Evolutionary conservation across 2,329 filamentous ascomycete species (phyloP).

Genomic region (Myriangium duriaei): DNA sequence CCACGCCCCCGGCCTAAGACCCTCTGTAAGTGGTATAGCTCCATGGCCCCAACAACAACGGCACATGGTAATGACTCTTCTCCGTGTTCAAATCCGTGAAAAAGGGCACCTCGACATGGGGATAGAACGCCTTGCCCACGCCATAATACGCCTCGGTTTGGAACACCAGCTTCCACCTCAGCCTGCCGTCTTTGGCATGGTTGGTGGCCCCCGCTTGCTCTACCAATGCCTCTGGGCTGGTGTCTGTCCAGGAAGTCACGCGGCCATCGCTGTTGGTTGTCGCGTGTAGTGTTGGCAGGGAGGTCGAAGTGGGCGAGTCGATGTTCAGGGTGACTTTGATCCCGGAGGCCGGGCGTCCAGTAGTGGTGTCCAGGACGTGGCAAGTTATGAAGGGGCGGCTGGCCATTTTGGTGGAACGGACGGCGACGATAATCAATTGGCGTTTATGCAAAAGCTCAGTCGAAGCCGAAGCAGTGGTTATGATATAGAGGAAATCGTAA

Average conservation of each 20-base stretch:
- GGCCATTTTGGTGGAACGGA: too few relatives aligned
- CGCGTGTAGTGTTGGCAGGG: conserved; percentile 43
- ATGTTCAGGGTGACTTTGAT: conserved; percentile 55
- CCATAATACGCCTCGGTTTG: conserved; percentile 62
- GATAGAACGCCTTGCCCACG: conserved; percentile 43
- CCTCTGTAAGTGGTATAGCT: conserved; percentile 75
- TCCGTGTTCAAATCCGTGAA: conserved; percentile 29
- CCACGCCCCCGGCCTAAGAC: too few relatives aligned
- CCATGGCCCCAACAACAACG: conserved; percentile 62
- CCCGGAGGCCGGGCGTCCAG: conserved; percentile 53
- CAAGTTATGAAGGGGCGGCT: conserved; percentile 56
- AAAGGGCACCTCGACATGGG: conserved; percentile 44
- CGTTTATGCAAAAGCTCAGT: too few relatives aligned
- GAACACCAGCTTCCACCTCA: conserved; percentile 58
- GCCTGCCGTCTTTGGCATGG: conserved; percentile 26
- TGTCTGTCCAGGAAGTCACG: conserved; percentile 48
- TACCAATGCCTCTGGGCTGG: conserved; percentile 24
- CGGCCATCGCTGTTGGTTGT: conserved; percentile 66
- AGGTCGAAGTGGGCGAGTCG: conserved; percentile 20
- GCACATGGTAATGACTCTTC: conserved; percentile 64
- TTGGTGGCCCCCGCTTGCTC: neutral
- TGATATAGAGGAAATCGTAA: too few relatives aligned
- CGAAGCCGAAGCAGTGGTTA: too few relatives aligned
- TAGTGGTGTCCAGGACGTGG: conserved; percentile 74
- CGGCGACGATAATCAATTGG: too few relatives aligned